A percentile compares a stretch with the other conserved stretches of the same genome.
Conservation (phyloP, 148 eudicot species). For the Chenopodium formosanum region DNA sequence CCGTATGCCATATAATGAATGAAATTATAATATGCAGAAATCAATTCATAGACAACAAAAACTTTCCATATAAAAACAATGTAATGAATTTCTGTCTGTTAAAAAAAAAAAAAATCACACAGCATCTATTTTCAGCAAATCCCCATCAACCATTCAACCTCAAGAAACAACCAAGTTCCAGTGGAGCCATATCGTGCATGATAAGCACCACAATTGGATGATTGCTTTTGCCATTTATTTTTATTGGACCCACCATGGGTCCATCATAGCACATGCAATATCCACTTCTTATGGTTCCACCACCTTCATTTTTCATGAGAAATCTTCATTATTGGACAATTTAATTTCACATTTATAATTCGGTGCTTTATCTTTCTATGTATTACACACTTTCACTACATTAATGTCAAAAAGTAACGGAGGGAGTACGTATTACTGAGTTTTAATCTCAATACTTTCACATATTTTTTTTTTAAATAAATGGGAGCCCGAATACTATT, state of each 20-base stretch:
- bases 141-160: background rate
- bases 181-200: background rate
- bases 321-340: background rate
- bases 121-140: conserved; percentile 17
- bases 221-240: background rate
- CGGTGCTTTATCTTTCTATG: too few relatives aligned
- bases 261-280: background rate
- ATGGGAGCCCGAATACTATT: too few relatives aligned
- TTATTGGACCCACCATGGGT: conserved; percentile 5
- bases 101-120: background rate
- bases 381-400: too few relatives aligned
- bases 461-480: too few relatives aligned
- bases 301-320: background rate
- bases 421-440: too few relatives aligned
- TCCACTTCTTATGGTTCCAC: background rate
- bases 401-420: too few relatives aligned
- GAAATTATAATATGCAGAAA: background rate
- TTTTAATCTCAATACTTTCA: too few relatives aligned
- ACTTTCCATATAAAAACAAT: background rate
- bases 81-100: too few relatives aligned
- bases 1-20: too few relatives aligned
- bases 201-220: background rate
- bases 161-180: background rate
- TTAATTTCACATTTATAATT: too few relatives aligned
- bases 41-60: background rate